Evolutionary conservation across 1,284 basidiomycete genomes (phyloP), one percentile per base, ranked within the genome.

Genomic region (Wolfiporia cocos): DNA sequence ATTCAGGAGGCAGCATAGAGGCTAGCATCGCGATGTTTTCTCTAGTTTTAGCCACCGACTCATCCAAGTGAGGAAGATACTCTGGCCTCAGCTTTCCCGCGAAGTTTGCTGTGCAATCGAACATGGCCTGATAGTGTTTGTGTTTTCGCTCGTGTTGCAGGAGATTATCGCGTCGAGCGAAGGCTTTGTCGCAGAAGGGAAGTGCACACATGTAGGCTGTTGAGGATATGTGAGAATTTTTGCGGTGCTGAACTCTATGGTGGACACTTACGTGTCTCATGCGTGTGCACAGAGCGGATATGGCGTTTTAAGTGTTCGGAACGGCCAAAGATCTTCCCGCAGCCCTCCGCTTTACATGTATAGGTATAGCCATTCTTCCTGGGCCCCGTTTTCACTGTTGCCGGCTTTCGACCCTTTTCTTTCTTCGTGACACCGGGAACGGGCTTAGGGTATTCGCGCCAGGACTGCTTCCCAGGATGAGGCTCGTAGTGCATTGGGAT

Each of bases 261-360:
- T n/a, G n/a, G n/a, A 19, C 22, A 68, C 74, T 63, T 65, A 88
- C 86, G 83, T 66, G 84, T 84, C 54, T 86, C 83, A 55, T 86
- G 71, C 1, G 82, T 85, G 53, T 90, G 86, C 41, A 90, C 81
- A 38, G 76, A 80, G 37, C 78, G 66, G 48, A 88, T 77, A 58
- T 90, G 87, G 30, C 86, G 70, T 63, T 86, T 86, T 44, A 90
- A 69, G 59, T 90, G 87, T 51, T 88, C 84, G 6, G 78, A 76
- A 26, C 86, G 74, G 49, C 72, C 73, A 61, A 90, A 90, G 43
- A 76, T 77, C 58, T 86, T 87, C 20, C 74, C 76, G 56, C 85
- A 87, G 1, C 71, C 77, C 39, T 76, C 69, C 11, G 85, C 81
- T 42, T 71, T 71, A 59, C 84, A 87, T 2, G 77, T 63, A 52